phyloP scores from a whole-genome alignment of 441 rosid genomes.

The Biscutella laevigata region DNA sequence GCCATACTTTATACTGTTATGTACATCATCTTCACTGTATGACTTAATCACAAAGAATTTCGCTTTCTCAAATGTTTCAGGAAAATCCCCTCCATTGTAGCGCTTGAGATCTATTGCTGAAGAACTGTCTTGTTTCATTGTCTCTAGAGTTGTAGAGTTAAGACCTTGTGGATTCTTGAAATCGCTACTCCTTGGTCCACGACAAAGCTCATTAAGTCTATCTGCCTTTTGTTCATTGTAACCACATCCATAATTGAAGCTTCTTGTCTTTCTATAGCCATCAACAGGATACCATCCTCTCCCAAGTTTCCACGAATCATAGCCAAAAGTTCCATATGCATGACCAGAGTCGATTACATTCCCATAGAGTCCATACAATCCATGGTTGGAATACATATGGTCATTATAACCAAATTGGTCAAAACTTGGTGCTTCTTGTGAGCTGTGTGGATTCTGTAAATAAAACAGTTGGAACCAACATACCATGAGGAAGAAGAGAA shows the following conservation, averaged over 20 bases:
- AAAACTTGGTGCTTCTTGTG: slow-evolving; percentile 32
- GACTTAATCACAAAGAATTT: slow-evolving; percentile 65
- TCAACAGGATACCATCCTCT: slow-evolving; percentile 45
- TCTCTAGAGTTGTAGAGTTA: slow-evolving; percentile 27
- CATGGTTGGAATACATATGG: slow-evolving; percentile 39
- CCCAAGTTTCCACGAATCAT: slow-evolving; percentile 51
- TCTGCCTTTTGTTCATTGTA: slow-evolving; percentile 44
- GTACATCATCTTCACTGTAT: slow-evolving; percentile 72
- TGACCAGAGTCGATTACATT: slow-evolving; percentile 35
- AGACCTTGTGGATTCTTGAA: slow-evolving; percentile 37
- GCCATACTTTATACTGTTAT: slow-evolving; percentile 57
- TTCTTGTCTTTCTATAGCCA: slow-evolving; percentile 41
- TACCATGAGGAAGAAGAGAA: background rate
- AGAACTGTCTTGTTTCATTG: slow-evolving; percentile 29
- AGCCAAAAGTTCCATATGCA: slow-evolving; percentile 44
- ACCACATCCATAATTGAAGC: slow-evolving; percentile 34
- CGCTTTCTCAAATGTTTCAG: slow-evolving; percentile 39
- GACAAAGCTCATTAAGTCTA: slow-evolving; percentile 58
- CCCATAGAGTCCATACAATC: slow-evolving; percentile 45
- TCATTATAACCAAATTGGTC: slow-evolving; percentile 36
- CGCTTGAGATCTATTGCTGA: slow-evolving; percentile 31
- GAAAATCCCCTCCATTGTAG: slow-evolving; percentile 41
- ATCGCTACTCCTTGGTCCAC: slow-evolving; percentile 57
- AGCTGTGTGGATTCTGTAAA: slow-evolving; percentile 36
- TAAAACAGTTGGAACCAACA: background rate